Base-by-base conservation (phyloP, 2,329 filamentous ascomycete species). In the Sclerotinia nivalis region DNA sequence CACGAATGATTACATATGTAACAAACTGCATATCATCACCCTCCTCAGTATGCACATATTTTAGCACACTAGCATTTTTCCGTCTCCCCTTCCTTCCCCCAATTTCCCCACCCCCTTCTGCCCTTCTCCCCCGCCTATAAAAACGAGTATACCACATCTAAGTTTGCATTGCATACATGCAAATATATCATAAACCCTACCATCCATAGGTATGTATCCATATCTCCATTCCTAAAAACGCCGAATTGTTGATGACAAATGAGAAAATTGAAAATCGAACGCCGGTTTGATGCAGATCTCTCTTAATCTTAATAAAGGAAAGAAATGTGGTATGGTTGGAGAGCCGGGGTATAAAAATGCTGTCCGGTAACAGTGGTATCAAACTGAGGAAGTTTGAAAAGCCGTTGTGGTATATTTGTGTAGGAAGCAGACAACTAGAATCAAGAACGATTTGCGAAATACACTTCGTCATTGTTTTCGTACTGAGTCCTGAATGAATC, bases 201-300 rank as follows among this genome's bases (percentile, higher is more conserved):
- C 61, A 52, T 52, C 47, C 61, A 65, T 65, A 65, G 61, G 49
- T 54, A 52, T 59, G 55, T 59, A 59, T 59, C 55, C 55, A 25
- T 65, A 52, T 65, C 61, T 65, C 47, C 47, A 43, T 43, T 52
- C 15, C 47, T 20, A 12, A 52, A 37, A 65, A 65, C 61, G 61
- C 61, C 61, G 47, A 43, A n/a, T 28, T 40, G 60, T 25, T 34
- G 15, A 13, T 37, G 28, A 65, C 47, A 65, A 64, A 43, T 13
- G 61, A 65, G 15, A 52, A 52, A 52, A 28, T 40, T 52, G 28
- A 28, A 40, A 31, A 64, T 37, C 5, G 9, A 65, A 65, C 61
- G 61, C 61, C 61, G 47, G 34, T 65, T 49, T 52, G n/a, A 65
- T 65, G 47, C 61, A 52, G 47, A 40, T 43, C 47, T 64, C 47